Evolutionary conservation across 352 stramenopile genomes (phyloP).

Genomic region (Pythium folliculosum): DNA sequence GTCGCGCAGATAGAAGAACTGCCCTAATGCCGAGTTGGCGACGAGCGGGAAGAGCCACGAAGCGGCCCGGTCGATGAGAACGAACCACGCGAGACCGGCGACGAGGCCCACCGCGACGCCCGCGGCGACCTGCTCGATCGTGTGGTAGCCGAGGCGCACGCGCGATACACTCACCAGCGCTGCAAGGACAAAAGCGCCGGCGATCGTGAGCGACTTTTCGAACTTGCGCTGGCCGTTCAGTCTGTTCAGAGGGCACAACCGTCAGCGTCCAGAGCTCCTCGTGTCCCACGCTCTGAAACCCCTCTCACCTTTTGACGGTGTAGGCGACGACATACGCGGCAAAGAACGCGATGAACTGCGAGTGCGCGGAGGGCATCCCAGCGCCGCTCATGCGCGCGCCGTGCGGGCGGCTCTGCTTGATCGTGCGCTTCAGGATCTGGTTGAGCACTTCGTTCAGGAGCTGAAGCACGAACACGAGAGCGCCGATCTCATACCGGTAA

Average conservation of each 20-base stretch:
- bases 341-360: slow-evolving; percentile 85
- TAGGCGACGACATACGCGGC: slow-evolving; percentile 69
- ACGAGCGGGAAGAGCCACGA: slow-evolving; percentile 62
- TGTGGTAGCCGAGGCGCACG: slow-evolving; percentile 81
- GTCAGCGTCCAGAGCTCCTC: background rate
- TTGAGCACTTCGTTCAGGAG: slow-evolving; percentile 75
- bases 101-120: slow-evolving; percentile 52
- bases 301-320: slow-evolving; percentile 55
- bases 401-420: slow-evolving; percentile 67
- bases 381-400: slow-evolving; percentile 63
- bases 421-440: slow-evolving; percentile 76
- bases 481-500: no score
- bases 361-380: slow-evolving; percentile 81
- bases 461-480: slow-evolving; percentile 26
- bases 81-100: slow-evolving; percentile 56
- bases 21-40: slow-evolving; percentile 43
- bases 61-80: slow-evolving; percentile 40
- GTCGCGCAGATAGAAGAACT: slow-evolving; percentile 70
- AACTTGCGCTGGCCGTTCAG: slow-evolving; percentile 47
- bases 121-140: slow-evolving; percentile 63
- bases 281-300: background rate
- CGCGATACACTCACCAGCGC: slow-evolving; percentile 69
- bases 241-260: background rate
- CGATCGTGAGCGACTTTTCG: slow-evolving; percentile 69
- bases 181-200: slow-evolving; percentile 44